phyloP scores from a whole-genome alignment of 1,139 yeast genomes.

The Scheffersomyces insectosa region DNA sequence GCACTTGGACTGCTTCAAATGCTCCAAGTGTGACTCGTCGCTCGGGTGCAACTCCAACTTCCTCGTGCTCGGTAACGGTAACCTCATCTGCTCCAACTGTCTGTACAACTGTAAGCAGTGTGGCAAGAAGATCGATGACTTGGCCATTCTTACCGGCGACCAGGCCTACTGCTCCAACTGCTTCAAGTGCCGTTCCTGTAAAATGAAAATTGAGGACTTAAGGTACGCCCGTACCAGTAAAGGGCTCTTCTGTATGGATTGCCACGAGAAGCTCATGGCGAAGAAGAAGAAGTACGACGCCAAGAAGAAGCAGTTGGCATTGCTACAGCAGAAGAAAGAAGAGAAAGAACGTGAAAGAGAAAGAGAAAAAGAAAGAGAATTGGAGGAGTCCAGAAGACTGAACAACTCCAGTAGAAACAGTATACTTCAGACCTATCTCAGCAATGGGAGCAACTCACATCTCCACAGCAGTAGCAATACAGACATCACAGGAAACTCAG shows the following conservation, averaged over 20 bases:
- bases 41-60: slow-evolving; percentile 88
- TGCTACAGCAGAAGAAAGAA: slow-evolving; percentile 18
- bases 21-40: slow-evolving; percentile 77
- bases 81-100: slow-evolving; percentile 86
- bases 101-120: slow-evolving; percentile 89
- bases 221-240: slow-evolving; percentile 92
- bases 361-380: slow-evolving; percentile 1
- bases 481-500: background rate
- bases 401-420: slow-evolving; percentile 12
- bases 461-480: background rate
- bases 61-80: slow-evolving; percentile 89
- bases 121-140: slow-evolving; percentile 85
- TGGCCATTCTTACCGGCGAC: slow-evolving; percentile 94
- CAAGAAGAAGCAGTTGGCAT: slow-evolving; percentile 36
- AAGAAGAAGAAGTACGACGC: slow-evolving; percentile 58
- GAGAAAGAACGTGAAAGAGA: slow-evolving; percentile 7
- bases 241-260: slow-evolving; percentile 90
- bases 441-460: slow-evolving; percentile 9
- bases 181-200: slow-evolving; percentile 89
- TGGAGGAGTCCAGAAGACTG: background rate
- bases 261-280: slow-evolving; percentile 84
- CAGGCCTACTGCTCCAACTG: slow-evolving; percentile 93
- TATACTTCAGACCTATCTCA: slow-evolving; percentile 12
- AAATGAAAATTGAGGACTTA: slow-evolving; percentile 82
- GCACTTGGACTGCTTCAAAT: slow-evolving; percentile 91